Conservation (phyloP, 2,329 filamentous ascomycete genomes). For the Diaporthe sp. region DNA sequence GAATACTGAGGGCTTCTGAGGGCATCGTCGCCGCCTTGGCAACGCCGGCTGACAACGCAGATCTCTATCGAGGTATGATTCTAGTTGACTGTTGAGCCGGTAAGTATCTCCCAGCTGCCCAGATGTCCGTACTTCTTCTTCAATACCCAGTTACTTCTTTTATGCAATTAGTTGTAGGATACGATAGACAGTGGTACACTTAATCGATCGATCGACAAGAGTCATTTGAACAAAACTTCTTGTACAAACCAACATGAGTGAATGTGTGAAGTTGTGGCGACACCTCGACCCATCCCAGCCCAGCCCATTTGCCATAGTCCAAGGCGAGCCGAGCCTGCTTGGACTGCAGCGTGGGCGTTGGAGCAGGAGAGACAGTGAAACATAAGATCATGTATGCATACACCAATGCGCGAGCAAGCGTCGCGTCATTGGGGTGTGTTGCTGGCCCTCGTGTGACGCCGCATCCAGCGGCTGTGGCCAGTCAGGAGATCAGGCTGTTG, state of each 20-base stretch:
- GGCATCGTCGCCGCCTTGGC: slow-evolving; percentile 18
- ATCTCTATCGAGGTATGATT: slow-evolving; percentile 39
- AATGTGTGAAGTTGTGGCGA: neutral
- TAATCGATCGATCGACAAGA: slow-evolving; percentile 26
- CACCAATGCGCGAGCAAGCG: neutral
- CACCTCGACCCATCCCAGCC: neutral
- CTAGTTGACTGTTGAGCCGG: slow-evolving; percentile 44
- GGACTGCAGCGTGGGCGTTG: neutral
- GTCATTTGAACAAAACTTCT: neutral
- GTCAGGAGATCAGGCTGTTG: slow-evolving; percentile 38
- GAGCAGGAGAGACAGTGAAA: slow-evolving; percentile 2
- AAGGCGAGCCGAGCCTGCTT: neutral
- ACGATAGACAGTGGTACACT: slow-evolving; percentile 29
- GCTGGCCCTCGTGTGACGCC: slow-evolving; percentile 33
- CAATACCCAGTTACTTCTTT: slow-evolving; percentile 25
- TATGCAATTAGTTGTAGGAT: slow-evolving; percentile 34
- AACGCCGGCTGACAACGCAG: slow-evolving; percentile 44
- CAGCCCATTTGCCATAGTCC: neutral
- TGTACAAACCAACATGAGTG: neutral
- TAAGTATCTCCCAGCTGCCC: slow-evolving; percentile 42
- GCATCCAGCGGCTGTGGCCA: slow-evolving; percentile 22
- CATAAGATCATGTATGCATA: slow-evolving; percentile 15
- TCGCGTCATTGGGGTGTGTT: slow-evolving; percentile 34
- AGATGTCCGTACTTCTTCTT: slow-evolving; percentile 1
- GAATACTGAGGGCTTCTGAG: slow-evolving; percentile 28